Evolutionary conservation across 1,139 yeast genomes (phyloP).

Genomic region (Pichia sp.): DNA sequence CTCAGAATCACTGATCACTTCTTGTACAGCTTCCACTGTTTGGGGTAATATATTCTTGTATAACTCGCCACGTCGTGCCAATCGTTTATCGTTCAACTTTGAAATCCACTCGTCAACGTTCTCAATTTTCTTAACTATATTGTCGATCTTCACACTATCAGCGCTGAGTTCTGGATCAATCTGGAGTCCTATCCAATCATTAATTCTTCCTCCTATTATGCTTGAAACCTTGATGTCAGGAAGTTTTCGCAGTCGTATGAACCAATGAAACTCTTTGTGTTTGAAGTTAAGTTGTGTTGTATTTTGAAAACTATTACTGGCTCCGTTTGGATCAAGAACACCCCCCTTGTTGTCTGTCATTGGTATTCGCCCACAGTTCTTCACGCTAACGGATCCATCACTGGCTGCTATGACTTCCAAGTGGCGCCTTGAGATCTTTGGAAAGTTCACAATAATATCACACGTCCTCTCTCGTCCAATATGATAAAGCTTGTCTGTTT

Average conservation of each 20-base stretch:
- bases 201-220: too few species aligned
- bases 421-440: conserved; percentile 9
- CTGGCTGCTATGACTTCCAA: background rate
- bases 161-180: background rate
- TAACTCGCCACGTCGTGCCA: conserved; percentile 9
- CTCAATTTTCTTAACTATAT: background rate
- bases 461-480: conserved; percentile 6
- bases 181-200: too few species aligned
- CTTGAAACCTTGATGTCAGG: too few species aligned
- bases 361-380: too few species aligned
- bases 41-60: conserved; percentile 6
- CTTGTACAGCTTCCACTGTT: background rate
- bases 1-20: background rate
- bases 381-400: too few species aligned
- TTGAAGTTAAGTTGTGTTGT: too few species aligned
- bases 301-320: too few species aligned
- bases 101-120: conserved; percentile 5
- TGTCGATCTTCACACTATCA: conserved; percentile 1
- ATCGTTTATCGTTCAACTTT: conserved; percentile 1
- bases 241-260: too few species aligned
- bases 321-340: too few species aligned
- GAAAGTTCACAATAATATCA: conserved; percentile 4
- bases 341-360: too few species aligned
- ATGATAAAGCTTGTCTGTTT: too few species aligned
- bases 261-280: too few species aligned